Conservation (phyloP, 192 early-diverging fungal species). For the Coemansia sp. region DNA sequence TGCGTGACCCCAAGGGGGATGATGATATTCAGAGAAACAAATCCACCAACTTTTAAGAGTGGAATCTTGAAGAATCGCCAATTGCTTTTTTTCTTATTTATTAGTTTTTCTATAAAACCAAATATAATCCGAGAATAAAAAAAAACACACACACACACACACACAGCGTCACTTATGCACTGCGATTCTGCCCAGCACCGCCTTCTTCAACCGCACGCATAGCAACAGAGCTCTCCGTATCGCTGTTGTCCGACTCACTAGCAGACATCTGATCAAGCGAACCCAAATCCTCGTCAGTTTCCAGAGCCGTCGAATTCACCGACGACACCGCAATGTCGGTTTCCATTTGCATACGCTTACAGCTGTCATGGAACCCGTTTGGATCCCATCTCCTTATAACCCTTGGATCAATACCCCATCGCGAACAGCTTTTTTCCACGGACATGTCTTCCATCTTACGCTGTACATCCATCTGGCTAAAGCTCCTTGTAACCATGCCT, state of each 20-base stretch:
- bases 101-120: too few species aligned
- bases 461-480: conserved; percentile 14
- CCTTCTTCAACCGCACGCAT: conserved; percentile 8
- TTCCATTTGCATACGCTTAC: background rate
- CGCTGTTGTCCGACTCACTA: conserved; percentile 14
- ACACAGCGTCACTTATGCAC: background rate
- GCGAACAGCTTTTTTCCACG: conserved; percentile 21
- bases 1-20: too few species aligned
- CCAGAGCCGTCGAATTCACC: background rate
- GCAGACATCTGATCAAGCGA: background rate
- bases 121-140: too few species aligned
- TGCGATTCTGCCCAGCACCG: background rate
- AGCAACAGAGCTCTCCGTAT: background rate
- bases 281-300: background rate
- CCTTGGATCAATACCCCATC: conserved; percentile 34
- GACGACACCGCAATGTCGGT: background rate
- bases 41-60: too few species aligned
- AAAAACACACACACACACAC: too few species aligned
- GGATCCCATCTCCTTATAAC: conserved; percentile 40
- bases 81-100: too few species aligned
- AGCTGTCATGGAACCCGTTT: conserved; percentile 17
- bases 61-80: too few species aligned
- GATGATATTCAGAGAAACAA: too few species aligned
- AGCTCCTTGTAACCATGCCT: background rate
- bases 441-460: conserved; percentile 27